Conservation (phyloP, 306 rosid species). For the Cucumis cinereus region DNA sequence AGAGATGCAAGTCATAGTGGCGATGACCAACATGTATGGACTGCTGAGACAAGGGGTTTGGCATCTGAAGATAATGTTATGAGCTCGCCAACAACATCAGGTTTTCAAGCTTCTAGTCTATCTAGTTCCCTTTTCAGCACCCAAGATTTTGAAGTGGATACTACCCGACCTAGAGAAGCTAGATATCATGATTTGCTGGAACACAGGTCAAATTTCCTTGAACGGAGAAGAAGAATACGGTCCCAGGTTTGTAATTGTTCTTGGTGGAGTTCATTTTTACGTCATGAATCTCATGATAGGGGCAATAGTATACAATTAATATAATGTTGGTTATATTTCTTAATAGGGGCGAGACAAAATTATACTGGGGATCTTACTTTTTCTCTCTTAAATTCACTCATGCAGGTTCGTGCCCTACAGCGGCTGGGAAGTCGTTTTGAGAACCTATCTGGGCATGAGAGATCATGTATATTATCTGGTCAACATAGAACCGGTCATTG, state of each 20-base stretch:
- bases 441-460: conserved; percentile 88
- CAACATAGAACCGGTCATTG: conserved; percentile 89
- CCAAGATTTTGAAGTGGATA: conserved; percentile 67
- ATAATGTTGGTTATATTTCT: background rate
- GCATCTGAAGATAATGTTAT: conserved; percentile 24
- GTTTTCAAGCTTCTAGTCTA: conserved; percentile 33
- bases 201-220: conserved; percentile 86
- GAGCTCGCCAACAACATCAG: conserved; percentile 35
- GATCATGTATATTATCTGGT: conserved; percentile 82
- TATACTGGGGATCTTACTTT: background rate
- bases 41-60: conserved; percentile 28
- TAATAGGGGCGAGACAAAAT: background rate
- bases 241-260: conserved; percentile 71
- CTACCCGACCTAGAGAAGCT: conserved; percentile 65
- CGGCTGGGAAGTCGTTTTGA: conserved; percentile 92
- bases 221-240: conserved; percentile 89
- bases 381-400: background rate
- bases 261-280: background rate
- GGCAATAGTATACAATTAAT: background rate
- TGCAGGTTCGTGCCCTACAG: conserved; percentile 98
- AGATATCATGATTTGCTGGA: conserved; percentile 83
- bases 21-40: conserved; percentile 28
- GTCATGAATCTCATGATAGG: conserved; percentile 1
- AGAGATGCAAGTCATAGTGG: conserved; percentile 40
- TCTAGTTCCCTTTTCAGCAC: conserved; percentile 50